A percentile compares a stretch with the other conserved stretches of the same genome.
These are phyloP conservation scores for Salicornia ramosissima DNA, from an alignment of 148 eudicot genomes.

Conservation along the genomic window DNA sequence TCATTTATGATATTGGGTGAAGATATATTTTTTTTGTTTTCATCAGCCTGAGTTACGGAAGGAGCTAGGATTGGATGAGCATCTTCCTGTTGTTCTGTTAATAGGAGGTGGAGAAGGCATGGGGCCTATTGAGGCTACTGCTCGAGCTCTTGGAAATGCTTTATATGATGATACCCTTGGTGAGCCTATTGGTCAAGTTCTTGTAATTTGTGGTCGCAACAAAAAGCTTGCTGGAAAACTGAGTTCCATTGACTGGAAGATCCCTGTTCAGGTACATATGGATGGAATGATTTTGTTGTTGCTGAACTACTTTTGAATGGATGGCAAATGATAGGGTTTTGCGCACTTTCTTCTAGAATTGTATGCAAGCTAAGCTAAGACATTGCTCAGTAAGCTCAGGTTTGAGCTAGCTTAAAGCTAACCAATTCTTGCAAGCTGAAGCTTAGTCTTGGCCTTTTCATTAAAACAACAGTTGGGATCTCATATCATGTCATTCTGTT, in stretches of 20 bases:
- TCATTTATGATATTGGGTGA: slow-evolving; percentile 1
- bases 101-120: slow-evolving; percentile 99
- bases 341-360: background rate
- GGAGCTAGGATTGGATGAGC: slow-evolving; percentile 87
- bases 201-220: slow-evolving; percentile 91
- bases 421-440: background rate
- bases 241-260: slow-evolving; percentile 72
- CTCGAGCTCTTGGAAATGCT: slow-evolving; percentile 76
- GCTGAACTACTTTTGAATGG: background rate
- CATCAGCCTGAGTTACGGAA: slow-evolving; percentile 68
- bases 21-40: slow-evolving; percentile 11
- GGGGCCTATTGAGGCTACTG: slow-evolving; percentile 98
- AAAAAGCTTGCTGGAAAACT: slow-evolving; percentile 70
- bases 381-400: background rate
- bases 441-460: background rate
- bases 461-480: background rate
- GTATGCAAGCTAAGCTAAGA: background rate
- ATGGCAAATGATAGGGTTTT: background rate
- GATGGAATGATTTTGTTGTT: background rate
- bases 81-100: slow-evolving; percentile 77
- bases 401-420: background rate
- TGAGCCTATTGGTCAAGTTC: slow-evolving; percentile 82
- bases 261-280: slow-evolving; percentile 73
- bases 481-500: too few species aligned
- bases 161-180: slow-evolving; percentile 73